These are phyloP conservation scores for Tetracladium setigerum DNA, from an alignment of 495 filamentous ascomycete species.

Conservation along the genomic window DNA sequence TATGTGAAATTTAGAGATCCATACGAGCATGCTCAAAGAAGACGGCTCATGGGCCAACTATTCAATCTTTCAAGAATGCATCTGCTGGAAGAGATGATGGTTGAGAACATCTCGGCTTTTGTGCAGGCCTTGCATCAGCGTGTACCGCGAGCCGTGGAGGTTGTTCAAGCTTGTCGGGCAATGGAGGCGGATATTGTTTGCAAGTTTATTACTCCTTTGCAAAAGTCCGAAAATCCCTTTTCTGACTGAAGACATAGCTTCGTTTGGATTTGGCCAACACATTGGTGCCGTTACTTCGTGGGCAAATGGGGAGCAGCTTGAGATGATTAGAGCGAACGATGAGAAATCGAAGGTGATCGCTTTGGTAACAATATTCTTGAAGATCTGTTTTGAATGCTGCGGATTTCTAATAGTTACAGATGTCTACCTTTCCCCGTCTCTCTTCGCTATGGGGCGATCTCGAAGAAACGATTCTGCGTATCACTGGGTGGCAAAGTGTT, in stretches of 20 bases:
- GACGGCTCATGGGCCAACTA: neutral
- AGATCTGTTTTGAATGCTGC: too few species aligned
- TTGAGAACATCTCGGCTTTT: too few species aligned
- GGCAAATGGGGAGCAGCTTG: neutral
- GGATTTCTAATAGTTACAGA: too few species aligned
- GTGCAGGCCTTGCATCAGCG: neutral
- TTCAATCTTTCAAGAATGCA: neutral
- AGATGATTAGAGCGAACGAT: neutral
- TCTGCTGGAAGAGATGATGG: neutral
- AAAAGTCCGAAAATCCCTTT: neutral
- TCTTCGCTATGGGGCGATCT: too few species aligned
- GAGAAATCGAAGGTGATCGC: neutral
- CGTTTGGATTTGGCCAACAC: neutral
- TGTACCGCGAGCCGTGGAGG: neutral
- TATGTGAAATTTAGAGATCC: neutral
- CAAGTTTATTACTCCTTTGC: neutral
- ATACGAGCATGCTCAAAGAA: neutral
- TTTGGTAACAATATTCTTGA: neutral
- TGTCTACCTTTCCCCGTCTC: too few species aligned
- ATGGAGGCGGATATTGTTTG: neutral
- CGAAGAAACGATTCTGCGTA: neutral
- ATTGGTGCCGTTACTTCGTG: neutral
- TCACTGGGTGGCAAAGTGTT: neutral
- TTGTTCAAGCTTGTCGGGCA: neutral
- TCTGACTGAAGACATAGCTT: neutral